Evolutionary conservation across 495 filamentous ascomycete species (phyloP).

Genomic region (Penicillium riverlandense): DNA sequence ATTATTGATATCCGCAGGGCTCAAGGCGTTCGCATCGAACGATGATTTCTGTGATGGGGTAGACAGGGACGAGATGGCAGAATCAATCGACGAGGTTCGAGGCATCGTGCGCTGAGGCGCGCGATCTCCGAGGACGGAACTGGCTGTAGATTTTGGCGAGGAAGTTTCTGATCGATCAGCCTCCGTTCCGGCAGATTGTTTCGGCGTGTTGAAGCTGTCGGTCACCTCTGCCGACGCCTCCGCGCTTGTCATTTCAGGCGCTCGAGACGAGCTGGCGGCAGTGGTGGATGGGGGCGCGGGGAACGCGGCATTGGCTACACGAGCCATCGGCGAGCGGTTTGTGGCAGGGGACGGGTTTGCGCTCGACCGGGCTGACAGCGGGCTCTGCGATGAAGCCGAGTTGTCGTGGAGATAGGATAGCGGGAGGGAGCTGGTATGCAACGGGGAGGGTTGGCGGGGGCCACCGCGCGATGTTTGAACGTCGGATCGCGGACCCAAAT

Average conservation of each 20-base stretch:
- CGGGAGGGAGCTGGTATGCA: slow-evolving; percentile 26
- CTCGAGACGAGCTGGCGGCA: slow-evolving; percentile 9
- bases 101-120: slow-evolving; percentile 44
- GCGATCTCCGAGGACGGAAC: slow-evolving; percentile 26
- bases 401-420: slow-evolving; percentile 16
- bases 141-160: slow-evolving; percentile 17
- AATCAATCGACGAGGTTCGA: slow-evolving; percentile 91
- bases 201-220: slow-evolving; percentile 17
- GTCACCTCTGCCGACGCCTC: slow-evolving; percentile 1
- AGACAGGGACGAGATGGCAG: slow-evolving; percentile 81
- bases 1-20: slow-evolving; percentile 58
- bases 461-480: slow-evolving; percentile 16
- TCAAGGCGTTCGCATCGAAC: slow-evolving; percentile 46
- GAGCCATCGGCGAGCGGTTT: slow-evolving; percentile 13
- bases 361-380: slow-evolving; percentile 23
- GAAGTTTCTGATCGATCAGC: slow-evolving; percentile 27
- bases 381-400: slow-evolving; percentile 21
- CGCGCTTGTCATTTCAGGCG: slow-evolving; percentile 9
- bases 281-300: slow-evolving; percentile 20
- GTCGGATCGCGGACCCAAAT: slow-evolving; percentile 25
- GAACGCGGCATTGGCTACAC: slow-evolving; percentile 27
- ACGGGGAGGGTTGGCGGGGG: slow-evolving; percentile 26
- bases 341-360: slow-evolving; percentile 18
- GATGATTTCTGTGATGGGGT: slow-evolving; percentile 58
- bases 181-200: slow-evolving; percentile 18